phyloP scores from a whole-genome alignment of 768 basidiomycete genomes.

The Infundibulicybe gibba region DNA sequence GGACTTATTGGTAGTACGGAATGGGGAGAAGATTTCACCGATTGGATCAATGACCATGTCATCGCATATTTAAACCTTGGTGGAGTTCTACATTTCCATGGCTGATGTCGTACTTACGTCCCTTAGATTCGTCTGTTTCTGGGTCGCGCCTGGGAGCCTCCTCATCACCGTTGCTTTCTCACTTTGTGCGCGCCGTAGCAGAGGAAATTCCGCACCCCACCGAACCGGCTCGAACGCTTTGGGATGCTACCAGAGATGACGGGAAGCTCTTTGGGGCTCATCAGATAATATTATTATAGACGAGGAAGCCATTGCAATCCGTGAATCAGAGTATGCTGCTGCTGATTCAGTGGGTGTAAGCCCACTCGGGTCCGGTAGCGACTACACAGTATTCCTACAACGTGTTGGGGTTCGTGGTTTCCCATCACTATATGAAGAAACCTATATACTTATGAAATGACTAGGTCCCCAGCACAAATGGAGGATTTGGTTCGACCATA shows the following conservation, averaged over 20 bases:
- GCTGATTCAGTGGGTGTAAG: constrained; percentile 26
- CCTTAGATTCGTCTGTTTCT: constrained; percentile 40
- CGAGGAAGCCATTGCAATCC: constrained; percentile 9
- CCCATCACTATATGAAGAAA: neutral
- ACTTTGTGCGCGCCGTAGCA: constrained; percentile 51
- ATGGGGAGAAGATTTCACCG: constrained; percentile 71
- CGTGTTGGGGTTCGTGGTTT: constrained; percentile 8
- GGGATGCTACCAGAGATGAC: constrained; percentile 51
- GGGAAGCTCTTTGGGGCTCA: constrained; percentile 28
- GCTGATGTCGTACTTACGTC: neutral
- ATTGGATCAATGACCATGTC: constrained; percentile 58
- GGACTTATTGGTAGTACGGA: constrained; percentile 62
- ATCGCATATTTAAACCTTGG: constrained; percentile 63
- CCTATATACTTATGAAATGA: neutral
- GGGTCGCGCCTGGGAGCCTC: constrained; percentile 47
- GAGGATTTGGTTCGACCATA: neutral
- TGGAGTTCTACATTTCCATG: constrained; percentile 10
- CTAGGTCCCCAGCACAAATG: neutral
- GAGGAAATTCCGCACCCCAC: constrained; percentile 55
- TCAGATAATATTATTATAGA: constrained; percentile 13
- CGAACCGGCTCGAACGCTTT: constrained; percentile 45
- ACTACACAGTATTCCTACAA: constrained; percentile 46
- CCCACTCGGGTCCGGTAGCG: constrained; percentile 65
- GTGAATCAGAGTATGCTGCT: constrained; percentile 2
- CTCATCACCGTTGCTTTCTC: constrained; percentile 65